Evolutionary conservation across 192 early-diverging fungal genomes (phyloP), one percentile per base, ranked within the genome.

Genomic region (Coemansia sp.): DNA sequence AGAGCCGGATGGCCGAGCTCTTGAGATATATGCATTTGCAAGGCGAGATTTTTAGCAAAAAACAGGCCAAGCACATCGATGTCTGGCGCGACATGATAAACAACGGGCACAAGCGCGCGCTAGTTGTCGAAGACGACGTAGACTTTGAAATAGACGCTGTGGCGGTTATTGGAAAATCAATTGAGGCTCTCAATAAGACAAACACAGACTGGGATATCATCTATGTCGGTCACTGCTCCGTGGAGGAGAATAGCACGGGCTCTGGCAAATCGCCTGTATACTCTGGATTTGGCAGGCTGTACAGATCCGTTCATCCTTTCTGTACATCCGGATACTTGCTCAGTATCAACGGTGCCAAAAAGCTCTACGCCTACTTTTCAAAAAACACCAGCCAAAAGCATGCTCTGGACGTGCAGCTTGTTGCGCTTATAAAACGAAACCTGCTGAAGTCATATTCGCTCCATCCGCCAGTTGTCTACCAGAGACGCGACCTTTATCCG

Each of bases 101-200:
- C 59, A 63, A 60, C 21, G 72, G 67, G 3, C 67, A 70, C 61
- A 51, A 56, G 3, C 68, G 58, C 10, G 75, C 80, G 2, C 61
- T 85, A 10, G 59, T 85, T 4, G 16, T 82, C 21, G 84, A 85
- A 28, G 84, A 85, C 48, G 76, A 85, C 52, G 43, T 85, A 3
- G 80, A 85, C 55, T 80, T 85, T 63, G 79, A 81, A 35, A 16
- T 79, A 10, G 65, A 68, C 65, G 59, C 73, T 0, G 51, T 71
- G 0, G 39, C 58, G 0, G 59, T 51, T 4, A 71, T 79, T 18
- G 48, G 26, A 15, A 63, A 53, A n/a, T 65, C 77, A 0, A 37
- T 81, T 18, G 51, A 46, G 0, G 16, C 56, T 3, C 40, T 77
- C 15, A 45, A 63, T 21, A 33, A 31, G 4, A 43, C 73, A 2